These are phyloP conservation scores for Kluyveromyces starmeri DNA, from an alignment of 805 yeast genomes.

Conservation along the genomic window DNA sequence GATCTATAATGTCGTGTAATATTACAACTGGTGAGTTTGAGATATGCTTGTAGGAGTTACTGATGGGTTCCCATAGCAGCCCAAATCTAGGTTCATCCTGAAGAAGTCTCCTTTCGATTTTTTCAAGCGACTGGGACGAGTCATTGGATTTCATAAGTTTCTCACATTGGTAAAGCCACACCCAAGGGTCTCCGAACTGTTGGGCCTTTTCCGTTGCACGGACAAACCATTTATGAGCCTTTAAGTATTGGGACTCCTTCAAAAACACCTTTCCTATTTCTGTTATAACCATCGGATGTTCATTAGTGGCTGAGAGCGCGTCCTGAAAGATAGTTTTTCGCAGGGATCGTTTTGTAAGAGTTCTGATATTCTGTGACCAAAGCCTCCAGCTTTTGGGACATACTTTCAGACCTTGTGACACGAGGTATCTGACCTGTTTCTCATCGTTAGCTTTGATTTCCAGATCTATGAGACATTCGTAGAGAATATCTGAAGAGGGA, in stretches of 20 bases:
- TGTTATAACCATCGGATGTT: constrained; percentile 47
- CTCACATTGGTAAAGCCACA: constrained; percentile 46
- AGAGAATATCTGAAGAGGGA: constrained; percentile 42
- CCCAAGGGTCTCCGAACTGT: constrained; percentile 71
- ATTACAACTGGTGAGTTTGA: background rate
- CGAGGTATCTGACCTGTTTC: constrained; percentile 43
- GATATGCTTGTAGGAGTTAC: background rate
- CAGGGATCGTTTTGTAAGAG: constrained; percentile 38
- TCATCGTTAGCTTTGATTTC: constrained; percentile 45
- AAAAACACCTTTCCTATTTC: constrained; percentile 63
- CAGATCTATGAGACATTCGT: constrained; percentile 48
- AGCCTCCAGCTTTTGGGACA: constrained; percentile 51
- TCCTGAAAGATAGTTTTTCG: constrained; percentile 53
- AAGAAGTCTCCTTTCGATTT: constrained; percentile 31
- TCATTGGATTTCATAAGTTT: constrained; percentile 24
- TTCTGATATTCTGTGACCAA: constrained; percentile 55
- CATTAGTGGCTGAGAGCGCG: constrained; percentile 60
- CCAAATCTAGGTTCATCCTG: constrained; percentile 56
- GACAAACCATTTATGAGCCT: constrained; percentile 68
- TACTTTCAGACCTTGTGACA: constrained; percentile 49
- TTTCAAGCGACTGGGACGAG: constrained; percentile 27
- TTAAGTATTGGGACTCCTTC: constrained; percentile 51
- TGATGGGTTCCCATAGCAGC: background rate
- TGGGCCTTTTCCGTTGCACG: constrained; percentile 49
- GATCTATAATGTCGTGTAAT: background rate